These are phyloP conservation scores for Cichorium intybus DNA, from an alignment of 140 eudicot species.

Conservation along the genomic window DNA sequence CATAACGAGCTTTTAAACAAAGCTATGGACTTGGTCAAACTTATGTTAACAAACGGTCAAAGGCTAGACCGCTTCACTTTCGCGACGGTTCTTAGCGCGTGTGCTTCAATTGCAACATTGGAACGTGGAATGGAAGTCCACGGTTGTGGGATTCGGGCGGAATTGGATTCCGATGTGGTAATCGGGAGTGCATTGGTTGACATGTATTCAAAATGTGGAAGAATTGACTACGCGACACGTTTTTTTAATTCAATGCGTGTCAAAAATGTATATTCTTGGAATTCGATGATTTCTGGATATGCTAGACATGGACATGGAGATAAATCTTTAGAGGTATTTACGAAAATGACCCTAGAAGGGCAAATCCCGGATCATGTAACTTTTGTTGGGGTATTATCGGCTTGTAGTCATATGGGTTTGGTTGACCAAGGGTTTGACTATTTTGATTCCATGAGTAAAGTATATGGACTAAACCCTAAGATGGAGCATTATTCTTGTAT, in stretches of 20 bases:
- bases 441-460: constrained; percentile 69
- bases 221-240: constrained; percentile 76
- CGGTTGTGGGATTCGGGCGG: constrained; percentile 70
- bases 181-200: constrained; percentile 87
- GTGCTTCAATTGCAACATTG: constrained; percentile 95
- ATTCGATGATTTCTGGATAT: constrained; percentile 89
- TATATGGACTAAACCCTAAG: constrained; percentile 53
- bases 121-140: constrained; percentile 98
- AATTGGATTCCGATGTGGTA: constrained; percentile 76
- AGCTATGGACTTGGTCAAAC: constrained; percentile 72
- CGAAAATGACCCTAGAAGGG: constrained; percentile 56
- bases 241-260: constrained; percentile 60
- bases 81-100: constrained; percentile 92
- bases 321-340: constrained; percentile 53
- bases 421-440: constrained; percentile 61
- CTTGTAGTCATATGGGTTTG: constrained; percentile 93
- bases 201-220: constrained; percentile 93
- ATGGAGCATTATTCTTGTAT: constrained; percentile 94
- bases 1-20: constrained; percentile 56
- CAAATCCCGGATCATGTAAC: constrained; percentile 85
- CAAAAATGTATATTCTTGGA: constrained; percentile 78
- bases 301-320: constrained; percentile 85
- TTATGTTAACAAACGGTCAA: constrained; percentile 67
- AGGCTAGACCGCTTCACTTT: constrained; percentile 74
- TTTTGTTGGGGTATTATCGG: constrained; percentile 79